phyloP scores from a whole-genome alignment of 2,329 filamentous ascomycete species.

The Plenodomus lindquistii region DNA sequence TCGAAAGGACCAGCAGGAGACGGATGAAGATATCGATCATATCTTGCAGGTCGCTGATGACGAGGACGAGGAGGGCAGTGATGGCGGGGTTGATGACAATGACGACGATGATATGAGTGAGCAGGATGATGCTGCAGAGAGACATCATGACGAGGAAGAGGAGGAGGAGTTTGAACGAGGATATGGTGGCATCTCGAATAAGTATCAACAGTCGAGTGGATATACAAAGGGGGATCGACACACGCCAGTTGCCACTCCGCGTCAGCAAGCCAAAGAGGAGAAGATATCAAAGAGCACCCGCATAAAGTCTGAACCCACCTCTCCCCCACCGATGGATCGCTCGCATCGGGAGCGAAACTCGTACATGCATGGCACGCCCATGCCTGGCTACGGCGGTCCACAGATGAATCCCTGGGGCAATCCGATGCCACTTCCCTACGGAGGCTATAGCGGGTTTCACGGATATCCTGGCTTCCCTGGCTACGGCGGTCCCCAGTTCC shows the following conservation, averaged over 20 bases:
- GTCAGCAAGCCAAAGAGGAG: conserved; percentile 5
- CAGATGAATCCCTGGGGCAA: background rate
- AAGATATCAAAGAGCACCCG: conserved; percentile 1
- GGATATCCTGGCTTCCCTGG: background rate
- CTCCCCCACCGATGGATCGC: conserved; percentile 1
- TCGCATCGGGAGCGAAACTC: conserved; percentile 4
- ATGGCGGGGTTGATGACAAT: conserved; percentile 9
- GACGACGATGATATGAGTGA: conserved; percentile 7
- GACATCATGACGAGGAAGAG: conserved; percentile 3
- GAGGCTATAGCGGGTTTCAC: background rate
- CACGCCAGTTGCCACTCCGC: background rate
- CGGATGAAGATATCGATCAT: conserved; percentile 27
- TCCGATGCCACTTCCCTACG: background rate
- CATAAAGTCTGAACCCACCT: conserved; percentile 3
- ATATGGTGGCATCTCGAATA: conserved; percentile 5
- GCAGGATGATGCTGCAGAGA: conserved; percentile 5
- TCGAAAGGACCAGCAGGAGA: conserved; percentile 16
- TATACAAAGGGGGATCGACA: background rate
- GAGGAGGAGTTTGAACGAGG: conserved; percentile 5
- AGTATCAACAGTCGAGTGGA: conserved; percentile 7
- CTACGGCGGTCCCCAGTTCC: background rate
- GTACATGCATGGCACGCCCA: background rate
- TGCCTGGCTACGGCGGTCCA: conserved; percentile 6
- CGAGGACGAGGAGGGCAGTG: background rate
- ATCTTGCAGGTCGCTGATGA: conserved; percentile 12